phyloP scores from a whole-genome alignment of 73 alveolate genomes.

The Paramecium primaurelia region DNA sequence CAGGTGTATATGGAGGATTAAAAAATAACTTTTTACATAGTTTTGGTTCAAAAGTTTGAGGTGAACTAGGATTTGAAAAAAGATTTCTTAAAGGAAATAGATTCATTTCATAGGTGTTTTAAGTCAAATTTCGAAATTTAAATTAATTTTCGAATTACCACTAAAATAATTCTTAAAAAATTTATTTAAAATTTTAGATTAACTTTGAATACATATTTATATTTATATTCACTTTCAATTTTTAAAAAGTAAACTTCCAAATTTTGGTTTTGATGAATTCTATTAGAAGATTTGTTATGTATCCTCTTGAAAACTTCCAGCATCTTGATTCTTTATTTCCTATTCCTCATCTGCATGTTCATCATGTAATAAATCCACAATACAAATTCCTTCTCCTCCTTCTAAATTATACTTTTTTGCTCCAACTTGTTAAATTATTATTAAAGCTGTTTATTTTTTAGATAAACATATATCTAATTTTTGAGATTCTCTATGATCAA shows the following conservation, averaged over 20 bases:
- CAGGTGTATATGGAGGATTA: not conserved
- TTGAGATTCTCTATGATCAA: slow-evolving; percentile 3
- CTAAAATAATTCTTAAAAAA: not conserved
- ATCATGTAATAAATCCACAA: not conserved
- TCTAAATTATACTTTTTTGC: not conserved
- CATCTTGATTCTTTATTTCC: not conserved
- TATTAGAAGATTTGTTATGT: not conserved
- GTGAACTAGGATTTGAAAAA: not conserved
- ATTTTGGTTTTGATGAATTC: not conserved
- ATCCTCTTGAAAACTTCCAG: not conserved
- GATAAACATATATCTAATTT: not conserved
- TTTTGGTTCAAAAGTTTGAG: not conserved
- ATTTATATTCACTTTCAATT: not conserved
- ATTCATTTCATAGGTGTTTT: not conserved
- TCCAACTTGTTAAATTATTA: not conserved
- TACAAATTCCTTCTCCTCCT: slow-evolving; percentile 46
- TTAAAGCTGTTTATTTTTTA: not conserved
- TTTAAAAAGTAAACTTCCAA: not conserved
- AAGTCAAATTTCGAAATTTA: not conserved
- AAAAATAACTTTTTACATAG: not conserved
- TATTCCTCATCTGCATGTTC: not conserved
- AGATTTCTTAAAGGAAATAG: not conserved
- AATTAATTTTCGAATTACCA: not conserved
- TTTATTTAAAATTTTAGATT: not conserved
- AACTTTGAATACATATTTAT: not conserved